Percentiles rank a stretch among this genome's conserved stretches.
Conservation (phyloP, 1,284 basidiomycete species). For the Naganishia albida region DNA sequence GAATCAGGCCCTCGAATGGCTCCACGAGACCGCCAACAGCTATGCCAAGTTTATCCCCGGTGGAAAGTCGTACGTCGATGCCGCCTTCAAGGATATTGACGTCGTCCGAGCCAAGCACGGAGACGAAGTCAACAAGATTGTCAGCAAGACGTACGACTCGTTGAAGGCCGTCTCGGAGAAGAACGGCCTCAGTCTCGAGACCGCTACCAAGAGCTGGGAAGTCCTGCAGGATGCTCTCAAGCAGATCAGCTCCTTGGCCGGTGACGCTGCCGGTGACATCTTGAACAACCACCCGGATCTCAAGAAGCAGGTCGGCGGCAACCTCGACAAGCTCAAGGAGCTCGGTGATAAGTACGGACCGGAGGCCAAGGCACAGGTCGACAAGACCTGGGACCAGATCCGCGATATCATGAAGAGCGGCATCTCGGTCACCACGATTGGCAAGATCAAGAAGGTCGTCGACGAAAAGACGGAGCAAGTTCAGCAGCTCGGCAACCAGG, state of each 20-base stretch:
- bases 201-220: constrained; percentile 28
- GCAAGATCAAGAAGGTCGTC: constrained; percentile 34
- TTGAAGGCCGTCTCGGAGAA: constrained; percentile 51
- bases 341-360: constrained; percentile 51
- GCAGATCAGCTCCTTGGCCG: constrained; percentile 45
- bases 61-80: constrained; percentile 55
- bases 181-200: constrained; percentile 35
- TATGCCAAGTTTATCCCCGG: constrained; percentile 57
- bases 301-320: constrained; percentile 50
- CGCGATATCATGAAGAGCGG: constrained; percentile 36
- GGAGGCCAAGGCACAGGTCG: constrained; percentile 52
- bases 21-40: constrained; percentile 55
- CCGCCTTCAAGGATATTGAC: constrained; percentile 57
- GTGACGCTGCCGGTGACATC: constrained; percentile 48
- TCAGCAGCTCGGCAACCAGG: constrained; percentile 31
- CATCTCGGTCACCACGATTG: constrained; percentile 28
- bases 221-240: constrained; percentile 27
- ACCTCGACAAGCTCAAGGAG: constrained; percentile 48
- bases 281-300: constrained; percentile 50
- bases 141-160: constrained; percentile 55
- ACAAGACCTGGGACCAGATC: constrained; percentile 50
- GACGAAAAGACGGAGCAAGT: constrained; percentile 30
- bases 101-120: constrained; percentile 55
- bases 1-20: constrained; percentile 55
- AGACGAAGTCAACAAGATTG: constrained; percentile 55